Conservation (phyloP, 208 protist genomes). For the Leishmania mexicana region DNA sequence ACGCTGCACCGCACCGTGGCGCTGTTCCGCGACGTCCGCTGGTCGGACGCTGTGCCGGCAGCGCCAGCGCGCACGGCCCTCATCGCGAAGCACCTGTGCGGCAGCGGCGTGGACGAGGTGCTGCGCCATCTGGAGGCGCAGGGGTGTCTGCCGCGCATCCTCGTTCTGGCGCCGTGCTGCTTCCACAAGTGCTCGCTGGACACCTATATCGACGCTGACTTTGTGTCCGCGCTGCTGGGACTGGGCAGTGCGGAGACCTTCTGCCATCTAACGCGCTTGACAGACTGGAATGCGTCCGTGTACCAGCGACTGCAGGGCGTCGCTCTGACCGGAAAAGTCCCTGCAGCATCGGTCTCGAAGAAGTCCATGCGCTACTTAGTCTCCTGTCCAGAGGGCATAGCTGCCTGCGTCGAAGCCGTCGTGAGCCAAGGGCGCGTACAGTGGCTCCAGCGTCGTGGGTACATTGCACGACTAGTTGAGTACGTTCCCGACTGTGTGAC, state of each 20-base stretch:
- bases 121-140: conserved; percentile 52
- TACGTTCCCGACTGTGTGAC: conserved; percentile 79
- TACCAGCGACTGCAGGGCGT: conserved; percentile 35
- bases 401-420: conserved; percentile 57
- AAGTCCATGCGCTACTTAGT: conserved; percentile 45
- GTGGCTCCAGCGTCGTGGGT: conserved; percentile 57
- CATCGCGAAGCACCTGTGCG: conserved; percentile 87
- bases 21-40: conserved; percentile 54
- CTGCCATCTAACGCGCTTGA: conserved; percentile 49
- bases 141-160: conserved; percentile 56
- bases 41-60: conserved; percentile 39
- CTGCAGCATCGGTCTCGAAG: conserved; percentile 22
- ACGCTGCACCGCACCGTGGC: conserved; percentile 41
- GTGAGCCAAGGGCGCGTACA: conserved; percentile 70
- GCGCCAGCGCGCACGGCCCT: conserved; percentile 45
- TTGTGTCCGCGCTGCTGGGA: conserved; percentile 38
- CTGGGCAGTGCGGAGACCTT: conserved; percentile 40
- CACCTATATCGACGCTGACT: conserved; percentile 64
- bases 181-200: conserved; percentile 61
- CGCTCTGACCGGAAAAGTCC: not conserved
- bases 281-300: conserved; percentile 71
- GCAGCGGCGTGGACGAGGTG: conserved; percentile 74
- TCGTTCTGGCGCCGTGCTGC: conserved; percentile 82
- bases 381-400: conserved; percentile 43
- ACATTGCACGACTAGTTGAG: conserved; percentile 43